Conservation (phyloP, 2,329 filamentous ascomycete species). For the Aspergillus ochraceus region DNA sequence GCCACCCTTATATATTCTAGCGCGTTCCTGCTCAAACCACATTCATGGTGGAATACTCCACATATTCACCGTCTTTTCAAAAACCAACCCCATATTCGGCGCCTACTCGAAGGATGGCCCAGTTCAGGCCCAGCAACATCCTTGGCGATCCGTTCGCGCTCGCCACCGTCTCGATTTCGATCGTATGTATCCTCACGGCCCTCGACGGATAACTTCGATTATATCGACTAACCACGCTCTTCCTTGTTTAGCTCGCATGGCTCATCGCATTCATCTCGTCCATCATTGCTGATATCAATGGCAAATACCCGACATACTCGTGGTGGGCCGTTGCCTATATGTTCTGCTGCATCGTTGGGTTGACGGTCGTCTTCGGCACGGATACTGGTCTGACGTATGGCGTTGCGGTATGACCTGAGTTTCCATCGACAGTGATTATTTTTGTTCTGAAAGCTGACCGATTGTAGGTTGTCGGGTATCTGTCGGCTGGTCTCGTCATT, state of each 20-base stretch:
- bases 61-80: slow-evolving; percentile 20
- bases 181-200: slow-evolving; percentile 60
- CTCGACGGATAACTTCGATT: background rate
- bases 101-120: slow-evolving; percentile 41
- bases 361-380: slow-evolving; percentile 80
- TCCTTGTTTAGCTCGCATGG: slow-evolving; percentile 75
- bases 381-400: slow-evolving; percentile 86
- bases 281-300: slow-evolving; percentile 65
- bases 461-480: slow-evolving; percentile 75
- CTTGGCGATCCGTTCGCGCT: slow-evolving; percentile 95
- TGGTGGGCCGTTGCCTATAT: slow-evolving; percentile 92
- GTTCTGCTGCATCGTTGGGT: slow-evolving; percentile 76
- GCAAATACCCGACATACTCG: slow-evolving; percentile 74
- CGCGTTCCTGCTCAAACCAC: slow-evolving; percentile 11
- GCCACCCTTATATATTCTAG: slow-evolving; percentile 6
- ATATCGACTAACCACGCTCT: slow-evolving; percentile 8
- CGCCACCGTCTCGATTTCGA: slow-evolving; percentile 86
- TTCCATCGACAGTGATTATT: background rate
- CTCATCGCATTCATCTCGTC: slow-evolving; percentile 86
- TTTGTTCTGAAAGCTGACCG: slow-evolving; percentile 24
- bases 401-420: slow-evolving; percentile 63
- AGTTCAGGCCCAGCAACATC: slow-evolving; percentile 81
- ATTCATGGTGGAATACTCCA: slow-evolving; percentile 26
- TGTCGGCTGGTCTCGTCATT: slow-evolving; percentile 79
- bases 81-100: slow-evolving; percentile 22